Evolutionary conservation across 768 basidiomycete genomes (phyloP).

Genomic region (Pluteus cervinus): DNA sequence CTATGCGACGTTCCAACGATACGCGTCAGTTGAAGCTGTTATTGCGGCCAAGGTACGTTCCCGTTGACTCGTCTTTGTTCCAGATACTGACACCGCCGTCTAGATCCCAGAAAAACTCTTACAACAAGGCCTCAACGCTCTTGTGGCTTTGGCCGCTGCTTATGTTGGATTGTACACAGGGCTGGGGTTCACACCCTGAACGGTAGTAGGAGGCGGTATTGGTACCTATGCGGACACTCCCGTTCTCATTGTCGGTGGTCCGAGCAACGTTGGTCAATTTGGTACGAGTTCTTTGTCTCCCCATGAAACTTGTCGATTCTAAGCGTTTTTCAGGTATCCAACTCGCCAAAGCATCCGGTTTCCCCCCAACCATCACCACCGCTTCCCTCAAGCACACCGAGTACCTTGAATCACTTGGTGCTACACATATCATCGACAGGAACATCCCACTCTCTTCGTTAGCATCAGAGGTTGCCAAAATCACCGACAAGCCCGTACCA

Average conservation of each 20-base stretch:
- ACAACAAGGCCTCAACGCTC: conserved; percentile 45
- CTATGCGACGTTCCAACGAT: conserved; percentile 34
- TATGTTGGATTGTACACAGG: conserved; percentile 47
- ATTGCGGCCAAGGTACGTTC: conserved; percentile 29
- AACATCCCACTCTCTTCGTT: conserved; percentile 6
- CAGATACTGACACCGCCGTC: conserved; percentile 2
- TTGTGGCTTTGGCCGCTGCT: conserved; percentile 42
- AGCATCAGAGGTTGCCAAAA: conserved; percentile 16
- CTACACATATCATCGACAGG: conserved; percentile 32
- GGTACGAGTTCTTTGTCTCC: conserved; percentile 25
- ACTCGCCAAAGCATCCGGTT: conserved; percentile 32
- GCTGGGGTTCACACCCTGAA: conserved; percentile 31
- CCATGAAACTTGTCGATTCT: not conserved
- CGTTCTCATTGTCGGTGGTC: conserved; percentile 42
- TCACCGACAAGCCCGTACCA: conserved; percentile 15
- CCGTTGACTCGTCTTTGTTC: conserved; percentile 1
- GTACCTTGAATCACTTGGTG: conserved; percentile 29
- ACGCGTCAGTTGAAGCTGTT: conserved; percentile 27
- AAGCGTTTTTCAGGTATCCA: conserved; percentile 20
- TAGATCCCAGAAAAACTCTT: conserved; percentile 43
- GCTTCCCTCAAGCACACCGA: conserved; percentile 24
- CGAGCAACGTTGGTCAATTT: conserved; percentile 44
- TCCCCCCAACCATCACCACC: conserved; percentile 34
- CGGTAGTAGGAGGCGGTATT: conserved; percentile 27
- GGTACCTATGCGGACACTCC: conserved; percentile 38